Evolutionary conservation across 441 rosid species (phyloP), one percentile per base, ranked within the genome.

Genomic region (Pelargonium myrrhifolium): DNA sequence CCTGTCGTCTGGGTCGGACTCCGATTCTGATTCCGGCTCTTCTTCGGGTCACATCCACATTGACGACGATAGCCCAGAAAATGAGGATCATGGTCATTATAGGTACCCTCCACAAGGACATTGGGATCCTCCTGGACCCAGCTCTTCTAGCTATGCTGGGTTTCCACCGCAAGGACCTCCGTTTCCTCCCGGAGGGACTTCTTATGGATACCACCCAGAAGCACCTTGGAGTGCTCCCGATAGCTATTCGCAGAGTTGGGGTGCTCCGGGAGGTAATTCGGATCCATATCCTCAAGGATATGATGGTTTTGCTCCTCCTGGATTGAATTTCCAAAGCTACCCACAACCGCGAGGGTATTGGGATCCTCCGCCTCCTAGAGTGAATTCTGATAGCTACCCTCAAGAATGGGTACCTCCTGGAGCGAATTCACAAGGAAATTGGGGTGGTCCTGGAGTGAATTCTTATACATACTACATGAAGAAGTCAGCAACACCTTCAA

Each of bases 391-490:
- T 43, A 3, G 10, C 4, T 43, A 43, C 49, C 49, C 49, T 43
- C 10, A 11, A 43, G 49, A 43, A 43, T 43, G 49, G 49, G 49
- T 8, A 42, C 5, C 9, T 42, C 47, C 9, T 11, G 9, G 47
- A 74, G 71, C 64, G 71, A 76, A n/a, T 68, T 76, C 83, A 14
- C 81, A 53, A 49, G 80, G 72, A 22, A 77, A 76, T 70, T 83
- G 87, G 73, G 75, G 67, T 5, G 65, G n/a, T 51, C 55, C 14
- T 49, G 83, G 80, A 75, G 0, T 51, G 64, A 62, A 51, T 18
- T 69, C 68, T 20, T 24, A 79, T 69, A 71, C 70, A 81, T 84
- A 87, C 74, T 90, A 82, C 74, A 93, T 89, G 97, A 90, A 84
- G 78, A 90, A 74, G 77, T 82, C 93, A 8, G 77, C 87, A 14